Conservation (phyloP, 2,329 filamentous ascomycete genomes). For the Cladorrhinum sp. region DNA sequence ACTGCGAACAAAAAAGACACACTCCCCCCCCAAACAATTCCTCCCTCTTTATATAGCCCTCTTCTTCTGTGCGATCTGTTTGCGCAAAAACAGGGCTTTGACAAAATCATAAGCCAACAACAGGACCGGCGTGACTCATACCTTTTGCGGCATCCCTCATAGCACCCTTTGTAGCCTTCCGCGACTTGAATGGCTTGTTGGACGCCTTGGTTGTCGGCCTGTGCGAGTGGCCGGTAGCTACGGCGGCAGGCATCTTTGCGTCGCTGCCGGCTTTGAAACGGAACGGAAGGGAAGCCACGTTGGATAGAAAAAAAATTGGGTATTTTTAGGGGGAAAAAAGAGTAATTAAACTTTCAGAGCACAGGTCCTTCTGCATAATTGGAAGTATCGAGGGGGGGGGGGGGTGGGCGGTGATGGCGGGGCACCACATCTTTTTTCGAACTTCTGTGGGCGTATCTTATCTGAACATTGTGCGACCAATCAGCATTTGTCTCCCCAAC, state of each 20-base stretch:
- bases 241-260: constrained; percentile 70
- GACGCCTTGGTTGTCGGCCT: constrained; percentile 84
- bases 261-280: constrained; percentile 80
- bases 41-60: background rate
- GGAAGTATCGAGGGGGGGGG: constrained; percentile 6
- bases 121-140: constrained; percentile 36
- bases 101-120: background rate
- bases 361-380: background rate
- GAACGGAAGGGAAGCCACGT: constrained; percentile 71
- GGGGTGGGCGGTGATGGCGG: constrained; percentile 24
- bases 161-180: constrained; percentile 83
- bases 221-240: constrained; percentile 72
- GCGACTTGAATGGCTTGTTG: constrained; percentile 90
- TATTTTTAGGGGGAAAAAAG: background rate
- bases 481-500: constrained; percentile 6
- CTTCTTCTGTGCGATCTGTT: background rate
- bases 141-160: constrained; percentile 84
- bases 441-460: constrained; percentile 27
- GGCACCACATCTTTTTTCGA: constrained; percentile 24
- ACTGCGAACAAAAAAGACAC: background rate
- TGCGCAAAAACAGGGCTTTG: background rate
- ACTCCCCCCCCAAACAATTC: background rate
- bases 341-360: background rate
- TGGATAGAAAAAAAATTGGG: constrained; percentile 35
- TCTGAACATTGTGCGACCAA: constrained; percentile 22